A percentile compares a stretch with the other conserved stretches of the same genome.
Evolutionary conservation across 2,329 filamentous ascomycete genomes (phyloP).

Genomic region (Aspergillus sp.): DNA sequence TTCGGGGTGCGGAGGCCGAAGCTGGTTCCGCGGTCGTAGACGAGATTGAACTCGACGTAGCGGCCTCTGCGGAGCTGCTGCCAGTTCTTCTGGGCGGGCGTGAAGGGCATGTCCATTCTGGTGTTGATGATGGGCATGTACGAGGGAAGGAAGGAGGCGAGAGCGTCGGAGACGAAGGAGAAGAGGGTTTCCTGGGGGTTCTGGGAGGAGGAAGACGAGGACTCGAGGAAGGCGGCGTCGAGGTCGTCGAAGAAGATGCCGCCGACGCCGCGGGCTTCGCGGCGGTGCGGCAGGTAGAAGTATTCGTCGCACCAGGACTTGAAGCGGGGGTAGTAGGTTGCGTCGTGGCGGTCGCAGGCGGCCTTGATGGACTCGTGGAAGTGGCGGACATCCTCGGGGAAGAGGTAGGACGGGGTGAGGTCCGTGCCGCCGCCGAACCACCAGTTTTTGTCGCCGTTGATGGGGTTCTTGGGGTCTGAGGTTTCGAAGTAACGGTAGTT

Average conservation of each 20-base stretch:
- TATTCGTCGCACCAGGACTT: slow-evolving; percentile 99
- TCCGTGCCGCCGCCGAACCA: slow-evolving; percentile 98
- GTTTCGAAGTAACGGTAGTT: slow-evolving; percentile 99
- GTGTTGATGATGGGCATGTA: slow-evolving; percentile 83
- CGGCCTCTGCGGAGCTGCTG: slow-evolving; percentile 89
- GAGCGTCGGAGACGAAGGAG: slow-evolving; percentile 74
- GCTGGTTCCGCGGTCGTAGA: slow-evolving; percentile 88
- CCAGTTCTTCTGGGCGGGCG: slow-evolving; percentile 82
- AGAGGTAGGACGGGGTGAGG: slow-evolving; percentile 84
- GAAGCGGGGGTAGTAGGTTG: slow-evolving; percentile 83
- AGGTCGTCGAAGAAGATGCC: slow-evolving; percentile 99
- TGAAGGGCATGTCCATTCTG: slow-evolving; percentile 87
- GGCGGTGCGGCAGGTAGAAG: slow-evolving; percentile 86
- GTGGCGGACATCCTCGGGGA: slow-evolving; percentile 93
- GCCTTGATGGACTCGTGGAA: slow-evolving; percentile 93
- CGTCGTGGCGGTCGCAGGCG: slow-evolving; percentile 87
- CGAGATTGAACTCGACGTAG: slow-evolving; percentile 97
- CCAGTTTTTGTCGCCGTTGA: slow-evolving; percentile 63
- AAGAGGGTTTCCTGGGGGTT: slow-evolving; percentile 86
- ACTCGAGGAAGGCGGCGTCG: slow-evolving; percentile 48
- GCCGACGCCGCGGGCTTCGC: slow-evolving; percentile 76
- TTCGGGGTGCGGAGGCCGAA: slow-evolving; percentile 92
- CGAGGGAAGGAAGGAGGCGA: slow-evolving; percentile 78
- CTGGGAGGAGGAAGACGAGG: slow-evolving; percentile 44
- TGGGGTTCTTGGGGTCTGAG: slow-evolving; percentile 66